Evolutionary conservation across 176 grass and related monocot species (phyloP), one percentile per base, ranked within the genome.

Genomic region (Cymbopogon citratus): DNA sequence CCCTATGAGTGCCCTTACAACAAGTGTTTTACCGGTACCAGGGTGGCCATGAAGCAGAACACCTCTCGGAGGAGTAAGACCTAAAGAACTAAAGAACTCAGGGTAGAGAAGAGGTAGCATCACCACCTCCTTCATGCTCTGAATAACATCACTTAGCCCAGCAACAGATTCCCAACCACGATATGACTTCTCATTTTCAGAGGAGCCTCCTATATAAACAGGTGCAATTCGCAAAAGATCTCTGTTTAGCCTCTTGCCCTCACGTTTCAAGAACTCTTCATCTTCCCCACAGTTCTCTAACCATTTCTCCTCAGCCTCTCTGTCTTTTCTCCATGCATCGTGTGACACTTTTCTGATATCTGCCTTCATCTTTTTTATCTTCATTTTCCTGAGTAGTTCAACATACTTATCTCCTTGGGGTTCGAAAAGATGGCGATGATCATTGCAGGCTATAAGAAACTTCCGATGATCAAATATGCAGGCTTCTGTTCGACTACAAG

Each of bases 261-360:
- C 96, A 31, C 92, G 84, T 87, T 95, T 98, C 75, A 98, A 87
- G 84, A 98, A 98, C 78, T 98, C 96, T 73, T 98, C 96, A 74
- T 98, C 92, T 84, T 98, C 96, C 36, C 96, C 96, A 16, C 95
- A 98, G 76, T 98, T 98, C 74, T 98, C 96, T 23, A 98, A 89
- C 92, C 92, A 98, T 86, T 95, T 98, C 80, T 98, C 96, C 85
- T 98, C 96, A 77, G 88, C 88, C 27, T 98, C 96, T 78, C 82
- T 77, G 59, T 98, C 96, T 77, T 91, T 93, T 82, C 86, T 95
- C 81, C 89, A 90, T 8, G 92, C 81, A 82, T 98, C 96, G 26
- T 95, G 88, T 81, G 96, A 95, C 64, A 78, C 26, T 40, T 89
- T 93, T 87, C 87, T 92, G 80, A 90, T 82, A 85, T 90, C 87